Conservation (phyloP, 208 protist species). For the Crithidia acanthocephali region DNA sequence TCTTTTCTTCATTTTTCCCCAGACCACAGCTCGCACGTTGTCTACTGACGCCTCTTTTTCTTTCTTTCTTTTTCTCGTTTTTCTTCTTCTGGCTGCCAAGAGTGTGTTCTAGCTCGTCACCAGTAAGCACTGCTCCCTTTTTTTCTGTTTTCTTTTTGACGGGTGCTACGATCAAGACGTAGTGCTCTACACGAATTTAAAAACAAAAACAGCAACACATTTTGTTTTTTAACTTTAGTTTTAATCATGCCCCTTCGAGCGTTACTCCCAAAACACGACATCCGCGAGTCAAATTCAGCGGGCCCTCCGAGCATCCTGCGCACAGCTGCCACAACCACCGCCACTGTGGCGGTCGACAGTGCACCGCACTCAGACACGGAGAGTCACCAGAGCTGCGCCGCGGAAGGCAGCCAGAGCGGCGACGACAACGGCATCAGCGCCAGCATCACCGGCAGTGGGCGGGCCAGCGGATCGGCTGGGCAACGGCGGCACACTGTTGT, state of each 20-base stretch:
- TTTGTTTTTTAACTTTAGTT: not conserved
- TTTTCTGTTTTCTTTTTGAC: slow-evolving; percentile 21
- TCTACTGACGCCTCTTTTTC: too few relatives aligned
- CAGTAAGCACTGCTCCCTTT: not conserved
- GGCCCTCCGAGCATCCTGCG: not conserved
- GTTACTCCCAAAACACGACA: not conserved
- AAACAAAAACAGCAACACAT: not conserved
- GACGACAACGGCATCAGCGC: not conserved
- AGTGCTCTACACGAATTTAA: not conserved
- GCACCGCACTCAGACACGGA: not conserved
- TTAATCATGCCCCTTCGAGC: not conserved
- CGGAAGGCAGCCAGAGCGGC: not conserved
- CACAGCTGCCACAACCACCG: too few relatives aligned
- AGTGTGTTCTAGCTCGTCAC: too few relatives aligned
- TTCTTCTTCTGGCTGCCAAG: too few relatives aligned
- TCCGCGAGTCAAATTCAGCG: not conserved
- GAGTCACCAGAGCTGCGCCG: not conserved
- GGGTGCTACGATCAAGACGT: slow-evolving; percentile 6
- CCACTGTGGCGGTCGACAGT: not conserved
- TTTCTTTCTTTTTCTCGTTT: too few relatives aligned
- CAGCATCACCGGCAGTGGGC: not conserved
- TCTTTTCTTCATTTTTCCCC: too few relatives aligned
- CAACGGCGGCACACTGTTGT: slow-evolving; percentile 16
- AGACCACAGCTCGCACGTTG: too few relatives aligned
- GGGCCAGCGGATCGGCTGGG: not conserved